Evolutionary conservation across 2,329 filamentous ascomycete genomes (phyloP).

Genomic region (Cercospora sp.): DNA sequence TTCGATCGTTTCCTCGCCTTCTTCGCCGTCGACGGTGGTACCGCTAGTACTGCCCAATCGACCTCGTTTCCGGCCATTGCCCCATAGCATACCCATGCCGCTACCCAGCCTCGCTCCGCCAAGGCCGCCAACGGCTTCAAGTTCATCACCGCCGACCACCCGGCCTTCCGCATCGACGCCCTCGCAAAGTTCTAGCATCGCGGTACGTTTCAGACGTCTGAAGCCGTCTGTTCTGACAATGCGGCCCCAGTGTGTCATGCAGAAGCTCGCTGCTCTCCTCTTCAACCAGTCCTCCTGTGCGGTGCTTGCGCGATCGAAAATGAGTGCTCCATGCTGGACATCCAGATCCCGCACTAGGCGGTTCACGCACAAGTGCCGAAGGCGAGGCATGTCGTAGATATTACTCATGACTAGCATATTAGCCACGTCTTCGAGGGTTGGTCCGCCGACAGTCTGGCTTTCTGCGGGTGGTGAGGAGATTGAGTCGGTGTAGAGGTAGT

Average conservation of each 20-base stretch:
- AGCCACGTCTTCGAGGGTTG: constrained; percentile 77
- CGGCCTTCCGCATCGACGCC: constrained; percentile 92
- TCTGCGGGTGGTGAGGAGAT: constrained; percentile 54
- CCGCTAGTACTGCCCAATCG: constrained; percentile 45
- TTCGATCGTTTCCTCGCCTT: constrained; percentile 34
- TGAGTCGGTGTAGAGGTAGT: constrained; percentile 95
- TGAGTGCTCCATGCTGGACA: constrained; percentile 89
- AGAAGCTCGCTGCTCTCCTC: constrained; percentile 82
- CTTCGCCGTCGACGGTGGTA: constrained; percentile 45
- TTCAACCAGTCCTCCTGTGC: constrained; percentile 93
- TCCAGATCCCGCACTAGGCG: constrained; percentile 87
- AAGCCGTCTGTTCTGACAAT: constrained; percentile 89
- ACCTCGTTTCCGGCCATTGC: constrained; percentile 47
- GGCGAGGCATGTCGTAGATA: constrained; percentile 93
- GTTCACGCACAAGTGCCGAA: constrained; percentile 88
- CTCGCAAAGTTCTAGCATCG: constrained; percentile 87
- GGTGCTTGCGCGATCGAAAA: constrained; percentile 90
- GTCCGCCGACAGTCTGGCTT: constrained; percentile 42
- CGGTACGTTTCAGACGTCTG: constrained; percentile 71
- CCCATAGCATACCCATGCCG: constrained; percentile 36
- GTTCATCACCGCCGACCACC: constrained; percentile 82
- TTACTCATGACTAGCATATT: constrained; percentile 97
- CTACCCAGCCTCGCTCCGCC: constrained; percentile 51
- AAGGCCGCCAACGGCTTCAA: constrained; percentile 61
- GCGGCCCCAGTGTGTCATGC: constrained; percentile 90